These are phyloP conservation scores for Globisporangium sylvaticum DNA, from an alignment of 352 stramenopile genomes.

Conservation along the genomic window DNA sequence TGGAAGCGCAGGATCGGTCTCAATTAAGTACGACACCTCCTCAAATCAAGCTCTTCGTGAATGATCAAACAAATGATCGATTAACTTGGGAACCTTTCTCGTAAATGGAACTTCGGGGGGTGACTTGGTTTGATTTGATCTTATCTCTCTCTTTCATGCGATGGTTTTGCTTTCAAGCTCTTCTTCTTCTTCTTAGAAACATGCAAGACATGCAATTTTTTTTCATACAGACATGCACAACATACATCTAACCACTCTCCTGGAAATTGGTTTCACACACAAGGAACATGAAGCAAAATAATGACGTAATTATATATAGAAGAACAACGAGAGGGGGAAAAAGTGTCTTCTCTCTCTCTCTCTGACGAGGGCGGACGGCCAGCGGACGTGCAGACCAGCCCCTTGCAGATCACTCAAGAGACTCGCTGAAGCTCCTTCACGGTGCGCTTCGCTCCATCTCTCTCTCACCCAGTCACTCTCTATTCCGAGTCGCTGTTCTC, in stretches of 20 bases:
- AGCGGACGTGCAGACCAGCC: neutral
- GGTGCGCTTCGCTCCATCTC: neutral
- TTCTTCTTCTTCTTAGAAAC: neutral
- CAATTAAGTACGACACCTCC: conserved; percentile 6
- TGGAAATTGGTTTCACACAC: neutral
- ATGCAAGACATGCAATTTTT: neutral
- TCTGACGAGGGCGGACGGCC: neutral
- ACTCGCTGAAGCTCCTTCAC: neutral
- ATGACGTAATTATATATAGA: conserved; percentile 20
- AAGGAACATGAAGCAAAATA: conserved; percentile 14
- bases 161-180: neutral
- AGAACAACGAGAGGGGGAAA: neutral
- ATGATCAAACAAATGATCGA: neutral
- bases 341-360: neutral
- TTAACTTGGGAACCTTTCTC: neutral
- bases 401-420: neutral
- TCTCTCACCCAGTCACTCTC: neutral
- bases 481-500: conserved; percentile 74
- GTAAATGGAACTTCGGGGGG: neutral
- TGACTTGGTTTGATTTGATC: neutral
- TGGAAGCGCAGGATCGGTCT: conserved; percentile 3
- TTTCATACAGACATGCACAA: conserved; percentile 6
- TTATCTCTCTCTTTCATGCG: neutral
- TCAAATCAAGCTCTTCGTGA: neutral
- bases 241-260: neutral